Evolutionary conservation across 345 rosid genomes (phyloP), one percentile per base, ranked within the genome.

Genomic region (Geranium rotundifolium): DNA sequence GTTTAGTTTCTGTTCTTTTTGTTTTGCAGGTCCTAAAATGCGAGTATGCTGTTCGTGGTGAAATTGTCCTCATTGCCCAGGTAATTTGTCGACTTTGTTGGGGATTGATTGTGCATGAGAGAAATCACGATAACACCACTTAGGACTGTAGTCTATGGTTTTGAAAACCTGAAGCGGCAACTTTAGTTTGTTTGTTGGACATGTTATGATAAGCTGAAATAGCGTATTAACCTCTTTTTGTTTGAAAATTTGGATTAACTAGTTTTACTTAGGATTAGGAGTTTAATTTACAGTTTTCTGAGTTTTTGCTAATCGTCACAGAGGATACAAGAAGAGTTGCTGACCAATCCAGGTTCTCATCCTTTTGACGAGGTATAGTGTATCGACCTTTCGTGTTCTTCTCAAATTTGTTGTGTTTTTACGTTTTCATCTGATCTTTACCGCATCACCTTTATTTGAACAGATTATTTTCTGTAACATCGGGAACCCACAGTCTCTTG

Each of bases 31-130:
- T 90, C 71, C 73, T 87, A 59, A 72, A 80, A 71, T 90, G 97
- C 63, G 91, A 90, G 71, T 93, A 93, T 80, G 97, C 97, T 71
- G 99, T 93, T 55, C 97, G 99, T 49, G 97, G 99, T 19, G 99
- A 93, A 74, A 83, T 93, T 69, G 97, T 90, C 75, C 73, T 75
- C 78, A 72, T 93, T 72, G 99, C 99, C 50, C 91, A 86, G 95
- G 98, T 92, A 72, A 69, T 31, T 20, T 39, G 54, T 17, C 6
- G 59, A 34, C 16, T 65, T 29, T 27, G 1, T 14, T 54, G 19
- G n/a, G 31, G 27, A 52, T 39, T 34, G 46, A 17, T 19, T 50
- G 17, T 20, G 20, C 9, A 29, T 56, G 66, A 27, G 19, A 49
- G 19, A 8, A 63, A 19, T 39, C 15, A 17, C 17, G 9, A 39